phyloP scores from a whole-genome alignment of 2,329 filamentous ascomycete genomes.

The Epichloe bromicola region DNA sequence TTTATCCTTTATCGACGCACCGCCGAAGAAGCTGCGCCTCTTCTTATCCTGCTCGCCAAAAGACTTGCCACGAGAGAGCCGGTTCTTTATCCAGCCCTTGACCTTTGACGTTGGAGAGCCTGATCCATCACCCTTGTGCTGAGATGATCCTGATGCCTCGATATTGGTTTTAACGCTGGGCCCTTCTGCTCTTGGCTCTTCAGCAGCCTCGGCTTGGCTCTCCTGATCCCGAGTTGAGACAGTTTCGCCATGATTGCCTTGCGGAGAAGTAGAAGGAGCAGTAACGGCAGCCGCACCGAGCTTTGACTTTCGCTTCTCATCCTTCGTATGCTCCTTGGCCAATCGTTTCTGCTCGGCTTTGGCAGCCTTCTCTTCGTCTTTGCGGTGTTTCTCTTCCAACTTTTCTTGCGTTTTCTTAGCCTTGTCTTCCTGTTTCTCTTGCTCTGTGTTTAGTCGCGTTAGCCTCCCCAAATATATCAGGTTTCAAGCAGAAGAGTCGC shows the following conservation, averaged over 20 bases:
- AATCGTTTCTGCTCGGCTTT: slow-evolving; percentile 39
- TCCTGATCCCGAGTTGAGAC: slow-evolving; percentile 7
- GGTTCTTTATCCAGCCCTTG: slow-evolving; percentile 43
- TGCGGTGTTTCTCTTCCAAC: slow-evolving; percentile 7
- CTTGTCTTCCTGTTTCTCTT: slow-evolving; percentile 30
- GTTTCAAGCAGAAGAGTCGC: no score
- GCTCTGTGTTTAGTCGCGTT: slow-evolving; percentile 18
- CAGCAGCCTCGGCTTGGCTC: neutral
- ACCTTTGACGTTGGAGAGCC: slow-evolving; percentile 28
- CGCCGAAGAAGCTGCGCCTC: slow-evolving; percentile 35
- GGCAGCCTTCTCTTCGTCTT: slow-evolving; percentile 31
- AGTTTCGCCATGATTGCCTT: slow-evolving; percentile 6
- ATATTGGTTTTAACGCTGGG: slow-evolving; percentile 1
- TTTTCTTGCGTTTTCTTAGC: slow-evolving; percentile 12
- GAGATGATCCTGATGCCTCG: slow-evolving; percentile 5
- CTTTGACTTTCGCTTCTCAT: slow-evolving; percentile 36
- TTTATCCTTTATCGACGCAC: slow-evolving; percentile 31
- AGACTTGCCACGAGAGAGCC: slow-evolving; percentile 32
- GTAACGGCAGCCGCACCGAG: slow-evolving; percentile 10
- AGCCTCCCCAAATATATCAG: slow-evolving; percentile 5
- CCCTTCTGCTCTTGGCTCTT: neutral
- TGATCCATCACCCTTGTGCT: slow-evolving; percentile 8
- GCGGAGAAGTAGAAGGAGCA: neutral
- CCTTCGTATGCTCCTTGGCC: slow-evolving; percentile 5
- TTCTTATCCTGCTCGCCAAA: slow-evolving; percentile 24